Conservation (phyloP, 2,329 filamentous ascomycete species). For the Colletotrichum noveboracense region DNA sequence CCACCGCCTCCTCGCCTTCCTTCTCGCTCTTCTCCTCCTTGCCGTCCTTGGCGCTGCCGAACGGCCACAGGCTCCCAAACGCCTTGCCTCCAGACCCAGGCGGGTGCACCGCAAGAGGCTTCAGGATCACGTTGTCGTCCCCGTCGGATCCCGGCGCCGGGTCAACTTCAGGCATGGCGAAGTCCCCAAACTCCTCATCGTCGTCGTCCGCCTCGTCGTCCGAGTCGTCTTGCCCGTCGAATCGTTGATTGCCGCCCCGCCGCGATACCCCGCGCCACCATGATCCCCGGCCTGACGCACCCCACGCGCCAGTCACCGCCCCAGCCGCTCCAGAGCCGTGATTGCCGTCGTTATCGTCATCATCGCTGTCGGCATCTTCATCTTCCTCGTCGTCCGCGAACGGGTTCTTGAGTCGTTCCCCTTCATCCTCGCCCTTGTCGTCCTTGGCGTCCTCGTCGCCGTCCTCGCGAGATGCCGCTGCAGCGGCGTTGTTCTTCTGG, state of each 20-base stretch:
- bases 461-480: conserved; percentile 45
- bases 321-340: not conserved
- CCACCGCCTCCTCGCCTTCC: conserved; percentile 24
- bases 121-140: conserved; percentile 52
- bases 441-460: conserved; percentile 43
- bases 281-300: conserved; percentile 39
- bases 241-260: conserved; percentile 33
- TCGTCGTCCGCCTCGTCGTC: conserved; percentile 57
- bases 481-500: conserved; percentile 63
- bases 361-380: conserved; percentile 54
- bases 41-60: conserved; percentile 40
- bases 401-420: conserved; percentile 48
- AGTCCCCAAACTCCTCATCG: conserved; percentile 72
- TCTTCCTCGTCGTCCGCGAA: conserved; percentile 62
- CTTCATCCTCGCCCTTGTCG: conserved; percentile 25
- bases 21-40: conserved; percentile 36
- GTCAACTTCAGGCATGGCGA: conserved; percentile 66
- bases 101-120: conserved; percentile 60
- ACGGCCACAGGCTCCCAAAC: conserved; percentile 64
- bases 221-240: conserved; percentile 49
- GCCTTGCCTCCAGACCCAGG: conserved; percentile 35
- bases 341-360: conserved; percentile 53
- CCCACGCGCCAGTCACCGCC: conserved; percentile 32
- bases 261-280: conserved; percentile 53
- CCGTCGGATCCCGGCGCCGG: conserved; percentile 30